Conservation (phyloP, 2,329 filamentous ascomycete genomes). For the Arthrobotrys entomopaga region DNA sequence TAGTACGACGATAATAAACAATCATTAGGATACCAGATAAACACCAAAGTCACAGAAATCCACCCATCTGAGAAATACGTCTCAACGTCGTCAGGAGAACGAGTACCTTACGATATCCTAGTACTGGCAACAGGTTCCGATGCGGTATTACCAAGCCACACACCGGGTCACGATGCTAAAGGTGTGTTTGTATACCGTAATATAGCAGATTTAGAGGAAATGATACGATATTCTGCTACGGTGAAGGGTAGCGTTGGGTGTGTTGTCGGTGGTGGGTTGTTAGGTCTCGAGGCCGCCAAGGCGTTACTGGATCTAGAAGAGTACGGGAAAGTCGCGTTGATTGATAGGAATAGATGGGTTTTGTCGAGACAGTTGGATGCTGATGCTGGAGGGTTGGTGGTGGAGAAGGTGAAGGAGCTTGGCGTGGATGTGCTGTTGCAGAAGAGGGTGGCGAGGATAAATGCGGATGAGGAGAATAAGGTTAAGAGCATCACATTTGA, state of each 20-base stretch:
- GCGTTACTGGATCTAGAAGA: slow-evolving; percentile 87
- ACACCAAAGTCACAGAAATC: slow-evolving; percentile 77
- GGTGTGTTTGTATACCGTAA: slow-evolving; percentile 91
- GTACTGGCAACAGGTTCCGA: slow-evolving; percentile 88
- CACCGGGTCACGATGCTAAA: slow-evolving; percentile 79
- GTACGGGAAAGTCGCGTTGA: slow-evolving; percentile 77
- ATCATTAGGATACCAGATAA: slow-evolving; percentile 78
- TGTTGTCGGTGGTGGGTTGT: slow-evolving; percentile 83
- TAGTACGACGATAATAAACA: slow-evolving; percentile 54
- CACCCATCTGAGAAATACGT: slow-evolving; percentile 73
- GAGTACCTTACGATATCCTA: slow-evolving; percentile 79
- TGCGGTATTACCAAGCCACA: slow-evolving; percentile 77
- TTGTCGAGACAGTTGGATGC: slow-evolving; percentile 82
- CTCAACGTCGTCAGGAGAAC: slow-evolving; percentile 74
- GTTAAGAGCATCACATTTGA: slow-evolving; percentile 82
- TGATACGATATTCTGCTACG: slow-evolving; percentile 77
- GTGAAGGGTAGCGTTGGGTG: slow-evolving; percentile 76
- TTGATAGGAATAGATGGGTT: slow-evolving; percentile 86
- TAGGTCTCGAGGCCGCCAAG: slow-evolving; percentile 89
- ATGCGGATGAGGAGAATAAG: slow-evolving; percentile 73
- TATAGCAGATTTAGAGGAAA: slow-evolving; percentile 79
- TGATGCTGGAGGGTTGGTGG: slow-evolving; percentile 82
- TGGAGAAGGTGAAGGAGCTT: slow-evolving; percentile 80
- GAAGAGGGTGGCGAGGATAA: slow-evolving; percentile 77
- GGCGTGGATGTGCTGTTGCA: slow-evolving; percentile 83